Evolutionary conservation across 768 basidiomycete genomes (phyloP).

Genomic region (Hericium alpestre): DNA sequence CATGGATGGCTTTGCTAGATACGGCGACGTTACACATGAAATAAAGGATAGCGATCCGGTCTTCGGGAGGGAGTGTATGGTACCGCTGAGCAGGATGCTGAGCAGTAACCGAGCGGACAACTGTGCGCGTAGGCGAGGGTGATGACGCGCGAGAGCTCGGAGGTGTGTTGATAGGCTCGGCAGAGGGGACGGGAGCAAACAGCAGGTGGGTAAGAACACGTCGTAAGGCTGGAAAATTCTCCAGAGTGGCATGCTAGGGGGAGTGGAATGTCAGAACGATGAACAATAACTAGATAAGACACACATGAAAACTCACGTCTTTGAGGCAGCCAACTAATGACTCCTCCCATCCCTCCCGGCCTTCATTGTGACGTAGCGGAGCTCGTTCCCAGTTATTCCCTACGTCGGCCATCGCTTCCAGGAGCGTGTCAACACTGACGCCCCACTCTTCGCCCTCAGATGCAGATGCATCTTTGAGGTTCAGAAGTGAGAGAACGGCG

Average conservation of each 20-base stretch:
- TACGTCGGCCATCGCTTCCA: conserved; percentile 60
- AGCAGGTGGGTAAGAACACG: conserved; percentile 62
- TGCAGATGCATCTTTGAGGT: conserved; percentile 29
- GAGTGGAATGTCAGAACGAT: background rate
- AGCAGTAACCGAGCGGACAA: conserved; percentile 38
- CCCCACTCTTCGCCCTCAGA: conserved; percentile 37
- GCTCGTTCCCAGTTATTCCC: conserved; percentile 85
- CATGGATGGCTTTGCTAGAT: conserved; percentile 80
- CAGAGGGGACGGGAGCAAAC: conserved; percentile 49
- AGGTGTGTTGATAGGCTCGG: conserved; percentile 33
- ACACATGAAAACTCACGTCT: conserved; percentile 50
- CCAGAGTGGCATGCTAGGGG: conserved; percentile 58
- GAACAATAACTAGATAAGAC: background rate
- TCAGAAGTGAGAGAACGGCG: conserved; percentile 56
- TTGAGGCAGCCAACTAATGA: conserved; percentile 80
- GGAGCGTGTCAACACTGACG: conserved; percentile 51
- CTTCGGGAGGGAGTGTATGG: conserved; percentile 55
- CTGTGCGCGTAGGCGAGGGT: conserved; percentile 30
- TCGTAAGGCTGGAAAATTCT: conserved; percentile 64
- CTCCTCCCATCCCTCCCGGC: conserved; percentile 85
- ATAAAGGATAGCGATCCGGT: conserved; percentile 76
- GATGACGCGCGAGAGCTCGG: conserved; percentile 36
- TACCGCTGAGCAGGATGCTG: conserved; percentile 70
- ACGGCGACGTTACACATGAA: conserved; percentile 87
- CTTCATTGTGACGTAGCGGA: conserved; percentile 60